Conservation (phyloP, 2,329 filamentous ascomycete species). For the Ceratocystis colombiana region DNA sequence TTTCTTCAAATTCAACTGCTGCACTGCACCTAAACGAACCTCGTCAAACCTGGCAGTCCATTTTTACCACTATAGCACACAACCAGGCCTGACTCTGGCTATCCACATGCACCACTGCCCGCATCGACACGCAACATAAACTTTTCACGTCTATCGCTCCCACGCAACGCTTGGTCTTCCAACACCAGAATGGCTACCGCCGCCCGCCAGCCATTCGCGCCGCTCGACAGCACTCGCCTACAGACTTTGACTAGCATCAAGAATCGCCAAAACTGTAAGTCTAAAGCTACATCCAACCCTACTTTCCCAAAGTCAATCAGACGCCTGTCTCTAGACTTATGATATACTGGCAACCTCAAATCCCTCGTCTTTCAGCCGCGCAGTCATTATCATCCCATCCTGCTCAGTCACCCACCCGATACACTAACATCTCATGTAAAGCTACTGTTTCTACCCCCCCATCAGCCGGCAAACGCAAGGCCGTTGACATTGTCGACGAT, state of each 20-base stretch:
- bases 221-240: constrained; percentile 57
- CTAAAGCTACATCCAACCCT: background rate
- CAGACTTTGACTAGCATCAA: constrained; percentile 64
- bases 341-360: background rate
- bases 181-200: constrained; percentile 42
- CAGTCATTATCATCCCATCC: background rate
- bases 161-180: background rate
- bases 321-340: constrained; percentile 5
- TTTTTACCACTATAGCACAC: background rate
- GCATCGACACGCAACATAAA: background rate
- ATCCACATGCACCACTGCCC: background rate
- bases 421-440: constrained; percentile 16
- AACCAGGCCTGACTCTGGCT: background rate
- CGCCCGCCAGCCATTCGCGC: constrained; percentile 64
- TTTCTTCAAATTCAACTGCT: background rate
- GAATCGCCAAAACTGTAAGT: constrained; percentile 65
- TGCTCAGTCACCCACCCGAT: constrained; percentile 32
- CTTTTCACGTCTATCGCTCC: background rate
- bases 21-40: constrained; percentile 2
- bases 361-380: background rate
- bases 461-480: constrained; percentile 48
- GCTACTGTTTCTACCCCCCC: constrained; percentile 29
- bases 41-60: constrained; percentile 9
- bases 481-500: constrained; percentile 39
- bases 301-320: background rate